Evolutionary conservation across 768 basidiomycete species (phyloP).

Genomic region (Rhizopogon sp.): DNA sequence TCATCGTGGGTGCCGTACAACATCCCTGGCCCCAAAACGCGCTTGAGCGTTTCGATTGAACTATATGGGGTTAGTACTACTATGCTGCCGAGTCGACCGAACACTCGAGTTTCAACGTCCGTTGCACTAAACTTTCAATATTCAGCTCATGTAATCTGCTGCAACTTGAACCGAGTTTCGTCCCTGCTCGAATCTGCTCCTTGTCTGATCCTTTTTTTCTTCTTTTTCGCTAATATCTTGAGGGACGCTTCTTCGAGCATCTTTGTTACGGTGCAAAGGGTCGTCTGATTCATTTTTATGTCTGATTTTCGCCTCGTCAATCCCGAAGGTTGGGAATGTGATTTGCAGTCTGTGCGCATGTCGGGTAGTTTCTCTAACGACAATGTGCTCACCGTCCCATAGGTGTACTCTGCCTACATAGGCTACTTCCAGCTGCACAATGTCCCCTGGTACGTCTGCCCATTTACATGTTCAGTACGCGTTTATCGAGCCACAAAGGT

Average conservation of each 20-base stretch:
- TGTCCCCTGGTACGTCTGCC: slow-evolving; percentile 52
- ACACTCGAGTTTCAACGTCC: no score
- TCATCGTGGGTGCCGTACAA: no score
- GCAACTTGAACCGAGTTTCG: neutral
- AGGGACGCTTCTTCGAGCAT: neutral
- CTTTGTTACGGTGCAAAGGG: neutral
- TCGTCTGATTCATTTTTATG: slow-evolving; percentile 29
- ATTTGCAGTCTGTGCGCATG: slow-evolving; percentile 67
- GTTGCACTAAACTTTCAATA: no score
- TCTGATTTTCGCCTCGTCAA: slow-evolving; percentile 71
- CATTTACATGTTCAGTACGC: neutral
- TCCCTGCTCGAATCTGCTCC: neutral
- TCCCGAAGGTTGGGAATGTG: slow-evolving; percentile 74
- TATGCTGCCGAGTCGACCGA: no score
- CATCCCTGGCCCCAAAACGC: no score
- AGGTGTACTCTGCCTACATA: slow-evolving; percentile 74
- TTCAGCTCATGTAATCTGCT: no score
- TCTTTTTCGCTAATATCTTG: neutral
- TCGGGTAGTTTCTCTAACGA: neutral
- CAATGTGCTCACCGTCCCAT: neutral
- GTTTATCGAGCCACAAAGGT: slow-evolving; percentile 38
- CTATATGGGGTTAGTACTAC: no score
- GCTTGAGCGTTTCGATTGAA: no score
- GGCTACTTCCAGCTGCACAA: slow-evolving; percentile 71
- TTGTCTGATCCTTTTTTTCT: neutral